phyloP scores from a whole-genome alignment of 2,329 filamentous ascomycete genomes.

The Colletotrichum sp. region DNA sequence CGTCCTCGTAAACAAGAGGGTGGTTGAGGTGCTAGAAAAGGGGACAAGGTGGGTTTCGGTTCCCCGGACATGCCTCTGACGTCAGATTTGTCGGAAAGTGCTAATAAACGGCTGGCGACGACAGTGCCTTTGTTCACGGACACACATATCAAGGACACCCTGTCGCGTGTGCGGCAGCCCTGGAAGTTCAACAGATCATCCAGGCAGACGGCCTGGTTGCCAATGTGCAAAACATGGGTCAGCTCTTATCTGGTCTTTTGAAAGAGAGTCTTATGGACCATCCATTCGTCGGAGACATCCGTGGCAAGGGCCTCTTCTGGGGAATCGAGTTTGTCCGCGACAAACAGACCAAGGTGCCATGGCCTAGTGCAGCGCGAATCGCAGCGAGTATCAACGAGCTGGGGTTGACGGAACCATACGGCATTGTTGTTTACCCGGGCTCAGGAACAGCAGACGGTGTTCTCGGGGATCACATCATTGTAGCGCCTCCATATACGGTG shows the following conservation, averaged over 20 bases:
- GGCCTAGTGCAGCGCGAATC: conserved; percentile 31
- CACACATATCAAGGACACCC: conserved; percentile 57
- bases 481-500: conserved; percentile 73
- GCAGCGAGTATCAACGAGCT: conserved; percentile 35
- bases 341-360: conserved; percentile 38
- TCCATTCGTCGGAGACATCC: conserved; percentile 42
- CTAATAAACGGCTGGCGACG: background rate
- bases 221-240: conserved; percentile 34
- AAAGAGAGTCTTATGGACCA: conserved; percentile 28
- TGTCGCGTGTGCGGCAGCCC: conserved; percentile 41
- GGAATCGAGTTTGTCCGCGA: conserved; percentile 49
- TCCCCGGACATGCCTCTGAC: background rate
- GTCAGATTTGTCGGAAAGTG: conserved; percentile 19
- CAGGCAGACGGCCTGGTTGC: conserved; percentile 33
- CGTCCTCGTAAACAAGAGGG: conserved; percentile 52
- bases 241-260: conserved; percentile 31
- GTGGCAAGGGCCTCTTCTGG: conserved; percentile 50
- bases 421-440: conserved; percentile 65
- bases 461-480: conserved; percentile 70
- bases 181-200: conserved; percentile 42
- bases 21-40: conserved; percentile 53
- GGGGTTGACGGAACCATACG: conserved; percentile 31
- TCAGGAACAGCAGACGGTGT: conserved; percentile 64
- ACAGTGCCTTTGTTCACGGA: conserved; percentile 57
- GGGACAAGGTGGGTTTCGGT: conserved; percentile 37